Conservation (phyloP, 2,329 filamentous ascomycete species). For the Phyllosticta citribraziliensis region DNA sequence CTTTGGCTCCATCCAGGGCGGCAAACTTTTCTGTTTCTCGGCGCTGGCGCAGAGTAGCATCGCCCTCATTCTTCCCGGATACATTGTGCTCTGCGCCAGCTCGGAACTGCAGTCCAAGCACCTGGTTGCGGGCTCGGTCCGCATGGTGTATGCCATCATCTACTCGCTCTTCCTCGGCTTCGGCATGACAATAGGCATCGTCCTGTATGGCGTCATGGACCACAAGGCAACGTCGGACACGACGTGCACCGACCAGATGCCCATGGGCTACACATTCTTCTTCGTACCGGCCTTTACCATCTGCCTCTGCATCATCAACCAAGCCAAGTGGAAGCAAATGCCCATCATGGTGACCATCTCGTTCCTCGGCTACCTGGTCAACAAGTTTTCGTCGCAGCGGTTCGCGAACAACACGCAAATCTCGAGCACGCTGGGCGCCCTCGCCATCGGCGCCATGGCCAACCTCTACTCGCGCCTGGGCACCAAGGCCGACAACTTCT, state of each 20-base stretch:
- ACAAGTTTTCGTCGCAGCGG: conserved; percentile 58
- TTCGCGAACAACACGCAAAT: conserved; percentile 65
- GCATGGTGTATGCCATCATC: conserved; percentile 45
- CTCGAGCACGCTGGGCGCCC: conserved; percentile 65
- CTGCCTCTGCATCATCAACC: conserved; percentile 64
- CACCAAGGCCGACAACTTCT: conserved; percentile 46
- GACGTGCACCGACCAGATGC: conserved; percentile 37
- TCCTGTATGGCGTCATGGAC: conserved; percentile 40
- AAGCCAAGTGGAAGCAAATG: conserved; percentile 69
- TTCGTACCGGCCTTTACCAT: conserved; percentile 67
- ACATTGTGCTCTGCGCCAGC: conserved; percentile 40
- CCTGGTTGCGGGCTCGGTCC: conserved; percentile 41
- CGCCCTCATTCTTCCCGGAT: conserved; percentile 41
- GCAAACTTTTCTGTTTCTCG: conserved; percentile 40
- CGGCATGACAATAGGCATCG: conserved; percentile 42
- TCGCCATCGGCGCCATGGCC: conserved; percentile 66
- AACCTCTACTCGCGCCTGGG: conserved; percentile 69
- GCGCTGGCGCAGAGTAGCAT: conserved; percentile 42
- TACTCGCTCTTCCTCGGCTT: conserved; percentile 44
- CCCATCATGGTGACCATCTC: conserved; percentile 69
- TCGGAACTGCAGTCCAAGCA: conserved; percentile 40
- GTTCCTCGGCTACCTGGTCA: conserved; percentile 63
- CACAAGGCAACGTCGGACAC: conserved; percentile 36
- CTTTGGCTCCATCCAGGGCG: conserved; percentile 39
- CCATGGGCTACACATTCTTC: conserved; percentile 49